Percentiles rank a stretch among this genome's conserved stretches.
These are phyloP conservation scores for Primulina eburnea DNA, from an alignment of 257 asterid species.

Conservation along the genomic window DNA sequence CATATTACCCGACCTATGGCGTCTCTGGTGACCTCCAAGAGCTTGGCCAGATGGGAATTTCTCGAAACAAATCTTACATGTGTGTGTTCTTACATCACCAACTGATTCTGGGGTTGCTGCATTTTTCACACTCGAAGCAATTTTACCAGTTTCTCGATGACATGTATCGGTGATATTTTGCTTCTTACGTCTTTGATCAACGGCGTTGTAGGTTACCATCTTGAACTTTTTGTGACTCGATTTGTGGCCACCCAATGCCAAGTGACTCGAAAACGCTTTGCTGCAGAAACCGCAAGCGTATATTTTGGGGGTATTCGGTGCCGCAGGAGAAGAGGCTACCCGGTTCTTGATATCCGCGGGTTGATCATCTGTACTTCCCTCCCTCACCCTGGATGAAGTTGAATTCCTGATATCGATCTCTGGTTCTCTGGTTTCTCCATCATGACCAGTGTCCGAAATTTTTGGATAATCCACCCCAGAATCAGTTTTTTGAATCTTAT, in stretches of 20 bases:
- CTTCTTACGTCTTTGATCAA: slow-evolving; percentile 5
- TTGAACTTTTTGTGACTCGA: slow-evolving; percentile 54
- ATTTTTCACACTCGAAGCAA: not conserved
- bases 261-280: slow-evolving; percentile 28
- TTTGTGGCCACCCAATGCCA: slow-evolving; percentile 62
- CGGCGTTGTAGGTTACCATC: slow-evolving; percentile 27
- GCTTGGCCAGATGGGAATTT: slow-evolving; percentile 31
- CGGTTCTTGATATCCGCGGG: not conserved
- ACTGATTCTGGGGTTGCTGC: not conserved
- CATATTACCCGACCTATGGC: slow-evolving; percentile 8
- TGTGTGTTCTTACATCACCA: not conserved
- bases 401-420: not conserved
- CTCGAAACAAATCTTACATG: slow-evolving; percentile 30
- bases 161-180: not conserved
- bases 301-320: not conserved
- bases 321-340: not conserved
- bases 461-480: not conserved
- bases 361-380: no score
- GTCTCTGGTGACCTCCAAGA: slow-evolving; percentile 42
- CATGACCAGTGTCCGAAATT: no score
- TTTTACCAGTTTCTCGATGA: no score
- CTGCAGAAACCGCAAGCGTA: not conserved
- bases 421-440: not conserved
- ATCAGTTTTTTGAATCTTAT: not conserved
- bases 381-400: not conserved